These are phyloP conservation scores for sorghum (Sorghum bicolor) DNA, from an alignment of 176 grass and related monocot species.

Conservation along the genomic window Sorghum_bicolor_NCBIv3 NC_012870.2:67432501-67433000, in stretches of 20 bases:
- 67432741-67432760: not conserved
- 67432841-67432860: not conserved
- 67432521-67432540: conserved; percentile 12
- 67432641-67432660: not conserved
- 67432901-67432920: not conserved
- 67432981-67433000: not conserved
- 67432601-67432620: not conserved
- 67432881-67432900: not conserved
- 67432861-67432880: not conserved
- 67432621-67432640: not conserved
- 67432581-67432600: not conserved
- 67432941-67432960: not conserved
- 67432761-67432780: not conserved
- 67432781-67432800: not conserved
- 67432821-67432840: not conserved
- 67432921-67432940: not conserved
- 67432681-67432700: not conserved
- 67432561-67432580: not conserved
- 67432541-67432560: not conserved
- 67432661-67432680: no score
- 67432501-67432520: not conserved
- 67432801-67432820: not conserved
- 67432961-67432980: conserved; percentile 2
- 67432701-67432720: not conserved
- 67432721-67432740: not conserved